These are phyloP conservation scores for Lipomyces kockii DNA, from an alignment of 805 yeast genomes.

Conservation along the genomic window DNA sequence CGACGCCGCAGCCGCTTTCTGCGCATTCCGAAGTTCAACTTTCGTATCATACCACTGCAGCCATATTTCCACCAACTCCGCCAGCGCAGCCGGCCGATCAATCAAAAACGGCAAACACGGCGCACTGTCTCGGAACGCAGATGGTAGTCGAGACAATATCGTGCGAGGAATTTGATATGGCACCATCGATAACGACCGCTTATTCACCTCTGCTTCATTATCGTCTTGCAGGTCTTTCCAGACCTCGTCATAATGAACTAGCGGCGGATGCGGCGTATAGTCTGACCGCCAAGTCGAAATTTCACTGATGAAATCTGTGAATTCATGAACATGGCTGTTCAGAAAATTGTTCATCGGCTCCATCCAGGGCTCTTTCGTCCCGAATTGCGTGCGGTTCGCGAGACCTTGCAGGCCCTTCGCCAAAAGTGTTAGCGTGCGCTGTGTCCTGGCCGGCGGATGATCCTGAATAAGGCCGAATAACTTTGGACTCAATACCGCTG, in stretches of 20 bases:
- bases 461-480: constrained; percentile 71
- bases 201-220: constrained; percentile 20
- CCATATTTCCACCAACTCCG: constrained; percentile 44
- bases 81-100: constrained; percentile 44
- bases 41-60: constrained; percentile 30
- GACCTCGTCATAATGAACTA: background rate
- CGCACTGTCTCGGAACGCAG: constrained; percentile 26
- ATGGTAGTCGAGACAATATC: constrained; percentile 28
- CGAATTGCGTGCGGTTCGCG: constrained; percentile 75
- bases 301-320: constrained; percentile 70
- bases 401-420: constrained; percentile 80
- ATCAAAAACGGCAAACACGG: constrained; percentile 45
- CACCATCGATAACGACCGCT: constrained; percentile 20
- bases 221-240: constrained; percentile 20
- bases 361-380: constrained; percentile 84
- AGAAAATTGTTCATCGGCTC: constrained; percentile 72
- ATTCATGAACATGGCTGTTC: constrained; percentile 57
- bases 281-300: constrained; percentile 51
- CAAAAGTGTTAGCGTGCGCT: constrained; percentile 77
- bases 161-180: constrained; percentile 29
- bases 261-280: constrained; percentile 21
- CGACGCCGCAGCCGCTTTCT: constrained; percentile 16
- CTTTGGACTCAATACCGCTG: constrained; percentile 89
- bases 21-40: constrained; percentile 13
- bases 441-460: constrained; percentile 72